Evolutionary conservation across 257 asterid genomes (phyloP), one percentile per base, ranked within the genome.

Genomic region (Solanum chaucha): DNA sequence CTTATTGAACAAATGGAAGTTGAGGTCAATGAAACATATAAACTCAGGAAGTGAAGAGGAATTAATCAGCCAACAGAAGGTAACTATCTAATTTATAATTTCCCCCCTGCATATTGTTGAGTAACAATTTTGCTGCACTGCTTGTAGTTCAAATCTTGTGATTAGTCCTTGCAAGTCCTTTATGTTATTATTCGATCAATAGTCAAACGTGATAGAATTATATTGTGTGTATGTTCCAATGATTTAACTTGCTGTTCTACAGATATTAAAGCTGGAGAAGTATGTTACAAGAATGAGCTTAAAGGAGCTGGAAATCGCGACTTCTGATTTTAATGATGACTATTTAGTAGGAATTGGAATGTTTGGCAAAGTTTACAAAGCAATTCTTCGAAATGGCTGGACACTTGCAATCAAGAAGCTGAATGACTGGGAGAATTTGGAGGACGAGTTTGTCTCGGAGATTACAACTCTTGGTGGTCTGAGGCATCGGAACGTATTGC

Each of bases 221-320:
- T 67, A 4, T 71, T 68, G 2, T 28, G 19, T 71, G 41, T 17
- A 15, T 71, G 80, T 4, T 71, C 80, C 12, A 34, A 77, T 59
- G 32, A 8, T 30, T 30, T 3, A 58, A 55, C n/a, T 71, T 34
- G 8, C 24, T 32, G 14, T 5, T 28, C 28, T 34, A 6, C 88
- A 90, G 89, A 78, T 78, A 13, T 68, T 87, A 48, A 61, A 48
- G 90, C 9, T 87, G 84, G 91, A 90, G 40, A 90, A 65, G 70
- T 87, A 84, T 61, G 59, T 32, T n/a, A 19, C 89, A 0, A 86
- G 89, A 67, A 87, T 88, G 86, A 85, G 87, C 20, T 84, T 89
- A 0, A 58, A 7, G 1, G 90, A 89, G 58, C 88, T 88, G 73
- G 65, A 4, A 14, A 78, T 30, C 1, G 86, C 88, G 1, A 88